Conservation (phyloP, 495 filamentous ascomycete species). For the Lepraria neglecta region DNA sequence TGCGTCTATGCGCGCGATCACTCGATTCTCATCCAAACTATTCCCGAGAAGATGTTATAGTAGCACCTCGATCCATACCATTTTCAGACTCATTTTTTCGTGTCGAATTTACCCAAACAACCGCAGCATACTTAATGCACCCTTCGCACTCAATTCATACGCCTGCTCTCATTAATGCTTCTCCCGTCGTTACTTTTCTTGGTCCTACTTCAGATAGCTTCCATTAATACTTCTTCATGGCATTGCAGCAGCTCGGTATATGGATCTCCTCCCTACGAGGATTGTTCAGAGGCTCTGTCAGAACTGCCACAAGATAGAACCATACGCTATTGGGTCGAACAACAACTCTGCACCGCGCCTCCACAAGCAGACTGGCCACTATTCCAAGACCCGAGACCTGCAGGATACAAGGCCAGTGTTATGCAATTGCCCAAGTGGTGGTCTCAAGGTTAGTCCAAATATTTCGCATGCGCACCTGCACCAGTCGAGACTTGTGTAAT, state of each 20-base stretch:
- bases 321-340: not conserved
- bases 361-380: not conserved
- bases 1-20: too few relatives aligned
- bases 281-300: not conserved
- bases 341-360: conserved; percentile 1
- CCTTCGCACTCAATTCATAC: too few relatives aligned
- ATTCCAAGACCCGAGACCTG: not conserved
- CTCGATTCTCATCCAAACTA: too few relatives aligned
- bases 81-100: too few relatives aligned
- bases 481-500: too few relatives aligned
- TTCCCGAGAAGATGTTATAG: too few relatives aligned
- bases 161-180: too few relatives aligned
- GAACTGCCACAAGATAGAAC: not conserved
- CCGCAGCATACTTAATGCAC: too few relatives aligned
- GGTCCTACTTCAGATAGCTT: not conserved
- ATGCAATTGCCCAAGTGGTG: conserved; percentile 1
- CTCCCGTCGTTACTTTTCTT: too few relatives aligned
- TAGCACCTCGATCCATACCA: too few relatives aligned
- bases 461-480: not conserved
- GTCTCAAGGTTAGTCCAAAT: not conserved
- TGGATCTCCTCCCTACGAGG: not conserved
- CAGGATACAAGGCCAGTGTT: not conserved
- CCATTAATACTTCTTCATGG: not conserved
- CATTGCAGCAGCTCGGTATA: not conserved
- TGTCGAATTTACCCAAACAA: too few relatives aligned